Conservation (phyloP, 2,329 filamentous ascomycete species). For the Ceratocystis huliohia region DNA sequence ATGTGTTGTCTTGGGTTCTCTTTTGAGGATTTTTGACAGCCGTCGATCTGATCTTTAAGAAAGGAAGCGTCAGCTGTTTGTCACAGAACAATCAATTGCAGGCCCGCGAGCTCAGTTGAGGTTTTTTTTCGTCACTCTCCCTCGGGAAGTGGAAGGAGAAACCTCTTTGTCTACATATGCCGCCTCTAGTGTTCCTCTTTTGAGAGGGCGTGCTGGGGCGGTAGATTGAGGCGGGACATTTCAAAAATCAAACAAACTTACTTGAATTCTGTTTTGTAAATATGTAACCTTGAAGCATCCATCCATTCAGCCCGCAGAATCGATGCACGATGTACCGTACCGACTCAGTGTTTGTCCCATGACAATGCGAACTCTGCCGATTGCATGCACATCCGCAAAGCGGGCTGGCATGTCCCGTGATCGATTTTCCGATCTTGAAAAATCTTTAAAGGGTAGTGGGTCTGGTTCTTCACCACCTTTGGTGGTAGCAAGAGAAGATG, state of each 20-base stretch:
- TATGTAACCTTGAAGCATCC: background rate
- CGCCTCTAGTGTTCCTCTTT: conserved; percentile 7
- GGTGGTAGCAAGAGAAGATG: too few relatives aligned
- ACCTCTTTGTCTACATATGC: conserved; percentile 20
- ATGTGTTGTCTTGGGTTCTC: background rate
- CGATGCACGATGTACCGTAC: background rate
- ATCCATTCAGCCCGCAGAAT: conserved; percentile 11
- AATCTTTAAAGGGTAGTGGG: too few relatives aligned
- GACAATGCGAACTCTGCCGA: too few relatives aligned
- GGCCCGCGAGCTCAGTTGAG: conserved; percentile 21
- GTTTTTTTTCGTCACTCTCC: background rate
- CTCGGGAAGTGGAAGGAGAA: background rate
- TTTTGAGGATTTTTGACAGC: background rate
- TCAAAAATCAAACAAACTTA: background rate
- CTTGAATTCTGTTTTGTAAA: conserved; percentile 3
- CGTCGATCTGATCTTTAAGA: background rate
- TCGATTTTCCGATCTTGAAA: too few relatives aligned
- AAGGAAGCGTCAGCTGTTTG: conserved; percentile 22
- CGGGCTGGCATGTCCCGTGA: too few relatives aligned
- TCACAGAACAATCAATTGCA: conserved; percentile 22
- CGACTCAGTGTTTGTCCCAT: too few relatives aligned
- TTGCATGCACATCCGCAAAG: too few relatives aligned
- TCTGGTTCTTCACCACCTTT: too few relatives aligned
- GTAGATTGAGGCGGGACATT: conserved; percentile 22
- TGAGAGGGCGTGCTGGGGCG: conserved; percentile 16